Evolutionary conservation across 176 grass and related monocot genomes (phyloP), one percentile per base, ranked within the genome.

Genomic region (Metroxylon sagu): DNA sequence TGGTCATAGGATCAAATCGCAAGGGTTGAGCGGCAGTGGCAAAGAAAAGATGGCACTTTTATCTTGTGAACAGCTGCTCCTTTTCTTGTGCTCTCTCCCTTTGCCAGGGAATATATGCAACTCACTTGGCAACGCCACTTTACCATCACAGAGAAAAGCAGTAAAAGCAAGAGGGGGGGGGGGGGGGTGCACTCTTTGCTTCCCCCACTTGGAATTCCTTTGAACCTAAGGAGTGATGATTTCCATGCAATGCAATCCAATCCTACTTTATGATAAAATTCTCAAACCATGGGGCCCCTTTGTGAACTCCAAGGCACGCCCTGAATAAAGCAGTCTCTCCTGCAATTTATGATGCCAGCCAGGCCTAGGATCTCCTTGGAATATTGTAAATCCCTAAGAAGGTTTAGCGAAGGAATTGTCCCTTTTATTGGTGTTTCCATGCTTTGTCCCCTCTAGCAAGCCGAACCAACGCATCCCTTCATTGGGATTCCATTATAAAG

Each of bases 261-360:
- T 35, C 58, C 16, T 31, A 60, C 58, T 60, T 60, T 60, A 60
- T 60, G 25, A 60, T 5, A 60, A 60, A 59, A 59, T 59, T 26
- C 26, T 26, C 14, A 35, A 4, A 35, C 27, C 31, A 35, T n/a
- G 58, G 58, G 58, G 8, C 28, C 58, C 28, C 25, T 17, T 35
- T 6, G 58, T 30, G 58, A 60, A 60, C 28, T 29, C 28, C 58
- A 35, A 60, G 25, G 58, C 28, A 29, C 18, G 58, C 28, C 15
- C 58, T 60, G 58, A 60, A 30, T 30, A 31, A 28, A 29, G 58
- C 16, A 60, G 58, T 60, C 16, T 8, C 26, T 29, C 27, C 57
- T 23, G 16, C 28, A 29, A 60, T 60, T 30, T 35, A 29, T 29
- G 18, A 26, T 30, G 26, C 57, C 57, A 16, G 25, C 57, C 57